Conservation (phyloP, 257 asterid species). For the Solanum chiquidenum region DNA sequence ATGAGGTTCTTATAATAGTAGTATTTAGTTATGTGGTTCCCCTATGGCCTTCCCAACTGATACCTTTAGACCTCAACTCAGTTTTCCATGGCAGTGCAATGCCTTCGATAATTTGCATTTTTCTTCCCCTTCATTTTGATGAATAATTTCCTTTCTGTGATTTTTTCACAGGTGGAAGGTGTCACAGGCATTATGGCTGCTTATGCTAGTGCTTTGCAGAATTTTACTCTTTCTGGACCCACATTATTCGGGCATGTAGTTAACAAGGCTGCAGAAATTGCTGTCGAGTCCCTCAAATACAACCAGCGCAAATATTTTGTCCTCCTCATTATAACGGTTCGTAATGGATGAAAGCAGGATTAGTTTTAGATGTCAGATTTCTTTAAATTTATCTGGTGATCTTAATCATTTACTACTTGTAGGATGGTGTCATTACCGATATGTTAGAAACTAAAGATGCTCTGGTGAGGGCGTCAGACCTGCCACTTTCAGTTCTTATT, state of each 20-base stretch:
- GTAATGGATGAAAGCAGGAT: not conserved
- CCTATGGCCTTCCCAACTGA: not conserved
- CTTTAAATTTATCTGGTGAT: not conserved
- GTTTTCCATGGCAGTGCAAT: not conserved
- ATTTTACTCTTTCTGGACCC: conserved; percentile 58
- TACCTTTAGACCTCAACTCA: not conserved
- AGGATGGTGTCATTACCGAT: conserved; percentile 77
- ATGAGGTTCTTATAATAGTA: not conserved
- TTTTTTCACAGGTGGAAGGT: conserved; percentile 43
- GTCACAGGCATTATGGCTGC: conserved; percentile 75
- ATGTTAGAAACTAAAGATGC: conserved; percentile 2
- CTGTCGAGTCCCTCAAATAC: conserved; percentile 38
- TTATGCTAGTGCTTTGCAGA: conserved; percentile 54
- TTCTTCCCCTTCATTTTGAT: not conserved
- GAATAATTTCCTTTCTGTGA: not conserved
- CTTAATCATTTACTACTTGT: not conserved
- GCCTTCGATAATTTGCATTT: not conserved
- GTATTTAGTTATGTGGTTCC: not conserved
- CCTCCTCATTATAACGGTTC: conserved; percentile 62
- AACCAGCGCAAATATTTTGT: conserved; percentile 50
- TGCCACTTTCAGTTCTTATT: not conserved
- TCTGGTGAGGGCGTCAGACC: not conserved
- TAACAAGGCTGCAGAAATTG: conserved; percentile 64
- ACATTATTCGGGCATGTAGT: conserved; percentile 74
- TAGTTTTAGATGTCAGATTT: not conserved